Conservation (phyloP, 768 basidiomycete species). For the Phaeolepiota aurea region DNA sequence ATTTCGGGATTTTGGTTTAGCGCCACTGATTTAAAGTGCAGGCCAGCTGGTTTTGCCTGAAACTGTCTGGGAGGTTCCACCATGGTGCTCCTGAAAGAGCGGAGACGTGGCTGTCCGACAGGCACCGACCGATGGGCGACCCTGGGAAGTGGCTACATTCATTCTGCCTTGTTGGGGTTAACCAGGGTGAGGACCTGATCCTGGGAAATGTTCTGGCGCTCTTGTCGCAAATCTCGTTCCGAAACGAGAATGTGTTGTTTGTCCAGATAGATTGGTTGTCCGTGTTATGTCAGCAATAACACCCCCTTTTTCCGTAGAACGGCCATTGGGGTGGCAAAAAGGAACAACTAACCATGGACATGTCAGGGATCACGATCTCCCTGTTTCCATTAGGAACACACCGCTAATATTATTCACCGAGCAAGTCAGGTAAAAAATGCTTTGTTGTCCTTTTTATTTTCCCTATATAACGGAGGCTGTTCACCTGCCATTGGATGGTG, state of each 20-base stretch:
- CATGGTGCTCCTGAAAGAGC: slow-evolving; percentile 31
- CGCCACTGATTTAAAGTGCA: too few species aligned
- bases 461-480: slow-evolving; percentile 28
- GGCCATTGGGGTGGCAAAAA: too few species aligned
- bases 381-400: too few species aligned
- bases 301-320: not conserved
- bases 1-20: too few species aligned
- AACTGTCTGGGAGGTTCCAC: too few species aligned
- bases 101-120: slow-evolving; percentile 30
- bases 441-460: slow-evolving; percentile 11
- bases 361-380: too few species aligned
- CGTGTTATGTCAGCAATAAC: not conserved
- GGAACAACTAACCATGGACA: too few species aligned
- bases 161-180: slow-evolving; percentile 10
- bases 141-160: slow-evolving; percentile 9
- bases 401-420: too few species aligned
- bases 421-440: too few species aligned
- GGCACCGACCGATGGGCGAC: slow-evolving; percentile 14
- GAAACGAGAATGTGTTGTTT: not conserved
- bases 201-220: slow-evolving; percentile 6
- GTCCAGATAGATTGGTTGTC: not conserved
- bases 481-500: too few species aligned
- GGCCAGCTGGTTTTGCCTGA: too few species aligned
- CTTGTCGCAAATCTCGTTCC: not conserved
- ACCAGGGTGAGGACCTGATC: not conserved